Percentiles rank a stretch among this genome's conserved stretches.
These are phyloP conservation scores for Circinella minor DNA, from an alignment of 371 early-diverging fungal species.

Conservation along the genomic window DNA sequence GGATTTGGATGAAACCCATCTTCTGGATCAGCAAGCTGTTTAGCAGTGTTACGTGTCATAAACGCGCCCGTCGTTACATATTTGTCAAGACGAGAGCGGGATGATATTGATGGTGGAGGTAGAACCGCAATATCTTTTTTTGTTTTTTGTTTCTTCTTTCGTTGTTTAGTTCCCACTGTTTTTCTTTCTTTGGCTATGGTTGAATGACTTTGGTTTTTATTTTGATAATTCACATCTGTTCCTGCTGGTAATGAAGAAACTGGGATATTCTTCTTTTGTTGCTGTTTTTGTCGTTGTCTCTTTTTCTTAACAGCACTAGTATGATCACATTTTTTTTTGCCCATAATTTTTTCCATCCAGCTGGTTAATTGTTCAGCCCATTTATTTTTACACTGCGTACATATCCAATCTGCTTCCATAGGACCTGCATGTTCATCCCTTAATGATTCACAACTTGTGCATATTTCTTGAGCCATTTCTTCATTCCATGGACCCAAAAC, in stretches of 20 bases:
- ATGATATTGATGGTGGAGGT: slow-evolving; percentile 4
- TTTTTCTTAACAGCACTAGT: too few relatives aligned
- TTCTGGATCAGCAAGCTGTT: slow-evolving; percentile 32
- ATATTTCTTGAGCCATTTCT: background rate
- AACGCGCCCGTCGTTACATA: slow-evolving; percentile 58
- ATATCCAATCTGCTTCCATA: background rate
- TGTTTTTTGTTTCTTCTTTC: background rate
- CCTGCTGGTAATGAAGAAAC: background rate
- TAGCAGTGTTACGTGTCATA: slow-evolving; percentile 53
- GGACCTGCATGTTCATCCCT: background rate
- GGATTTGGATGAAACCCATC: slow-evolving; percentile 47
- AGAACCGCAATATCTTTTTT: background rate
- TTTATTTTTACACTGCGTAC: background rate
- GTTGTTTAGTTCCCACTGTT: background rate
- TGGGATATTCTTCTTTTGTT: background rate
- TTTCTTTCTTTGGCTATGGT: background rate
- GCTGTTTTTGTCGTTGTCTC: too few relatives aligned
- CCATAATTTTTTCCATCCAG: background rate
- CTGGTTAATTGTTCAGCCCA: background rate
- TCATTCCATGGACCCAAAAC: slow-evolving; percentile 45
- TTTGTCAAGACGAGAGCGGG: background rate
- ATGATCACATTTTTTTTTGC: background rate
- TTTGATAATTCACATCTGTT: background rate
- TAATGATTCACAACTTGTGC: slow-evolving; percentile 13
- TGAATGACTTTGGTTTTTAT: background rate